Base-by-base conservation (phyloP, 768 basidiomycete species). In the Boletus insuetus region DNA sequence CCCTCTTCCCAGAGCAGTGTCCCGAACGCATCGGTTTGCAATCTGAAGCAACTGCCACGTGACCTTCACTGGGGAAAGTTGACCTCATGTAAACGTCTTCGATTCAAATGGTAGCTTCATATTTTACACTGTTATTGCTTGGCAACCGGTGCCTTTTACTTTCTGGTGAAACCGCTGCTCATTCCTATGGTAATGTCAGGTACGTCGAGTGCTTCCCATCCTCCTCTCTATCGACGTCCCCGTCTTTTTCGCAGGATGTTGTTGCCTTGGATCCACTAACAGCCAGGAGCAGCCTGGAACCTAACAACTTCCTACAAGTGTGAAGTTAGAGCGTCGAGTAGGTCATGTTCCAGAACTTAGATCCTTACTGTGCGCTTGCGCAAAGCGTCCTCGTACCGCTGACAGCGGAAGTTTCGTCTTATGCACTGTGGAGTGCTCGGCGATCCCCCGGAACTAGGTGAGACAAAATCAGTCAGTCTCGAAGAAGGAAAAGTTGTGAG, bases 11-110 rank as follows among this genome's bases (percentile, higher is more conserved):
- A 39, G 45, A 41, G 35, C 20, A 45, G 16, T 10, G 35, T 31
- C 16, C 34, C 42, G 37, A 62, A 58, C 13, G 29, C 14, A 51
- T 60, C 24, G 58, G 41, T 56, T 31, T 43, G 8, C 51, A n/a
- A 34, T 53, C 46, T 51, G 41, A 34, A 46, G 17, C 26, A 38
- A 43, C 17, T 12, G 20, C 42, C 63, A 51, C 56, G 63, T 54
- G 58, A n/a, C 55, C 19, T 43, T 46, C 31, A n/a, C 20, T 8
- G 38, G 20, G 9, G 31, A 35, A 39, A 16, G 38, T 40, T 40
- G 46, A 16, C 49, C 42, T 53, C 58, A 24, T 49, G 52, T 14
- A 52, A 32, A 41, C 24, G 44, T 52, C 20, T 40, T 46, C 19
- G 9, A 37, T 53, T 12, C 16, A 41, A 17, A 32, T 41, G 26